These are phyloP conservation scores for Claviceps capensis DNA, from an alignment of 2,329 filamentous ascomycete species.

Conservation along the genomic window DNA sequence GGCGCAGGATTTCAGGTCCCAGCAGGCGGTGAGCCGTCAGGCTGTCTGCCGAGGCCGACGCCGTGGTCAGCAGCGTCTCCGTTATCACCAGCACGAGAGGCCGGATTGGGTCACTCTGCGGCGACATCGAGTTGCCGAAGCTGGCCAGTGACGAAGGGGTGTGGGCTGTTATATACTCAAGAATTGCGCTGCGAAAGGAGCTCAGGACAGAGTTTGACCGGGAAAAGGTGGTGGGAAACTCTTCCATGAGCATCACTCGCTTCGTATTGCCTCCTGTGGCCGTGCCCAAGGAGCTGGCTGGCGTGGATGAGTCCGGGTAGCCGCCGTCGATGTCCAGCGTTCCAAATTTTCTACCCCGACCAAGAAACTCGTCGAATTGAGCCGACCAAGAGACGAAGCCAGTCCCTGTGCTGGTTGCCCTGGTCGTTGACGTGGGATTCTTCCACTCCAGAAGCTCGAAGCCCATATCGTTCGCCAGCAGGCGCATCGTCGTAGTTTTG, in stretches of 20 bases:
- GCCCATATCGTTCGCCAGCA: constrained; percentile 65
- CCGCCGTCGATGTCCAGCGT: constrained; percentile 40
- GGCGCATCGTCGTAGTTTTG: constrained; percentile 75
- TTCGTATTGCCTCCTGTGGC: constrained; percentile 11
- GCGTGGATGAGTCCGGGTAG: constrained; percentile 14
- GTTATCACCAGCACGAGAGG: constrained; percentile 86
- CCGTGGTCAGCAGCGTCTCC: constrained; percentile 76
- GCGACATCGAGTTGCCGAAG: constrained; percentile 28
- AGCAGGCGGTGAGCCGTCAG: constrained; percentile 86
- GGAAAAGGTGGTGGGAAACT: constrained; percentile 66
- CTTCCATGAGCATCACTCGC: constrained; percentile 62
- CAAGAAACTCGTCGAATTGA: constrained; percentile 88
- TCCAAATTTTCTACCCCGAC: constrained; percentile 65
- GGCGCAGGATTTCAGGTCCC: constrained; percentile 71
- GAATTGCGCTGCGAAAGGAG: constrained; percentile 61
- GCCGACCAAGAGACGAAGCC: constrained; percentile 57
- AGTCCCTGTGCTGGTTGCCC: constrained; percentile 37
- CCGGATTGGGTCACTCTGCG: constrained; percentile 33
- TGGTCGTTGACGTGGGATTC: constrained; percentile 57
- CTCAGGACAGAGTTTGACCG: constrained; percentile 49
- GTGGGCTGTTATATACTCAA: constrained; percentile 60
- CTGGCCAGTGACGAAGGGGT: constrained; percentile 37
- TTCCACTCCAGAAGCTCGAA: constrained; percentile 80
- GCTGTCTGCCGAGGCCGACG: constrained; percentile 72
- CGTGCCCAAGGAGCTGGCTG: constrained; percentile 9